These are phyloP conservation scores for Cutaneotrichosporon cutaneum DNA, from an alignment of 1,284 basidiomycete species.

Conservation along the genomic window DNA sequence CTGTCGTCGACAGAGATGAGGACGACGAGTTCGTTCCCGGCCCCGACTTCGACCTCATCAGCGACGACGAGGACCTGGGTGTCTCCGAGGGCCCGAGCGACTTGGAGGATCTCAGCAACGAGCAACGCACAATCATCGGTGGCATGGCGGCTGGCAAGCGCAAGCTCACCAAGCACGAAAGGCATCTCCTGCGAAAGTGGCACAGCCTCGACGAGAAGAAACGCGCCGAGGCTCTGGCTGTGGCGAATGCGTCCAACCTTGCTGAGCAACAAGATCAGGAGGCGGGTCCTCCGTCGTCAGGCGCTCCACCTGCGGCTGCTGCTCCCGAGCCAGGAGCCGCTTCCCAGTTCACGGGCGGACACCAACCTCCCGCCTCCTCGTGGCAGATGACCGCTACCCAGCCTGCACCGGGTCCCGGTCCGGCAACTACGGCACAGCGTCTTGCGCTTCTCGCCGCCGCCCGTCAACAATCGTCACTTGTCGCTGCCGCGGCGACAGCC, in stretches of 20 bases:
- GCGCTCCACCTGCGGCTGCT: neutral
- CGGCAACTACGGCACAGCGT: neutral
- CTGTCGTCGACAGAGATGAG: neutral
- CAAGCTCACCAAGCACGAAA: conserved; percentile 16
- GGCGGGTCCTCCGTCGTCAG: neutral
- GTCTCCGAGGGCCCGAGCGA: neutral
- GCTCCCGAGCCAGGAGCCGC: neutral
- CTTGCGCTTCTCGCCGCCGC: neutral
- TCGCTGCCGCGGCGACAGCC: neutral
- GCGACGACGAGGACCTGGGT: conserved; percentile 4
- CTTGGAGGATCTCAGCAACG: conserved; percentile 13
- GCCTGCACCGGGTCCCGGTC: neutral
- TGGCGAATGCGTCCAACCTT: neutral
- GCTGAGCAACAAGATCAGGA: neutral
- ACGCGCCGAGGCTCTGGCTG: neutral
- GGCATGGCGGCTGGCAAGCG: neutral
- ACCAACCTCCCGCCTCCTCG: neutral
- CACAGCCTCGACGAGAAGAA: conserved; percentile 7
- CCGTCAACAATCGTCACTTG: neutral
- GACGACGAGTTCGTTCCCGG: conserved; percentile 3
- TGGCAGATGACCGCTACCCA: neutral
- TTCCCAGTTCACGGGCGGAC: neutral
- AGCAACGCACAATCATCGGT: neutral
- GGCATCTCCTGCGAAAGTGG: neutral
- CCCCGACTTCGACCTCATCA: neutral